These are phyloP conservation scores for Kodamaea plutei DNA, from an alignment of 1,139 yeast genomes.

Conservation along the genomic window DNA sequence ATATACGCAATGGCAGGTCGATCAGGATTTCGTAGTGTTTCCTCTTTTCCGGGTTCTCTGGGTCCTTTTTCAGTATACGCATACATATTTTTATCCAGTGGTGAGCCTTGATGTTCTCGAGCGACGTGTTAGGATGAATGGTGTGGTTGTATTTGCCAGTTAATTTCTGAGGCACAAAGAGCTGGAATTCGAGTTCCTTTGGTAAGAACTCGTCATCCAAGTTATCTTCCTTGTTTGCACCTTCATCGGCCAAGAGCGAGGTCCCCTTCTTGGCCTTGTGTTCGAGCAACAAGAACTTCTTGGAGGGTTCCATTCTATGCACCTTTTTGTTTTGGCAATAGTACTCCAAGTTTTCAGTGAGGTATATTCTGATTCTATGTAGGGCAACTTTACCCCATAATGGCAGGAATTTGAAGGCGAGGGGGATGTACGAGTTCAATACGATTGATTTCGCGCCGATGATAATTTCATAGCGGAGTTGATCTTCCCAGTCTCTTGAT, in stretches of 20 bases:
- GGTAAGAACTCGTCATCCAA: constrained; percentile 39
- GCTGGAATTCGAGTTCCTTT: constrained; percentile 77
- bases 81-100: constrained; percentile 93
- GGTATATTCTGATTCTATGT: constrained; percentile 78
- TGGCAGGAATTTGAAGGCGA: constrained; percentile 81
- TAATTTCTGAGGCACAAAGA: constrained; percentile 67
- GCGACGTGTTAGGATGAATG: constrained; percentile 81
- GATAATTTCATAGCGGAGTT: constrained; percentile 80
- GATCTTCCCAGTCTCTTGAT: constrained; percentile 90
- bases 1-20: constrained; percentile 82
- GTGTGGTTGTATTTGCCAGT: constrained; percentile 39
- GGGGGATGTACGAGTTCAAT: constrained; percentile 76
- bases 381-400: constrained; percentile 76
- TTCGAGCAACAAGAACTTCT: constrained; percentile 74
- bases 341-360: constrained; percentile 88
- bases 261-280: constrained; percentile 62
- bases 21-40: constrained; percentile 90
- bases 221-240: constrained; percentile 29
- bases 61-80: constrained; percentile 63
- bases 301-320: constrained; percentile 86
- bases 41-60: constrained; percentile 53
- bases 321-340: constrained; percentile 82
- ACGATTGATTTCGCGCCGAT: constrained; percentile 86
- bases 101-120: constrained; percentile 71
- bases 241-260: constrained; percentile 27